Conservation (phyloP, 2,329 filamentous ascomycete species). For the Phoma herbarum region DNA sequence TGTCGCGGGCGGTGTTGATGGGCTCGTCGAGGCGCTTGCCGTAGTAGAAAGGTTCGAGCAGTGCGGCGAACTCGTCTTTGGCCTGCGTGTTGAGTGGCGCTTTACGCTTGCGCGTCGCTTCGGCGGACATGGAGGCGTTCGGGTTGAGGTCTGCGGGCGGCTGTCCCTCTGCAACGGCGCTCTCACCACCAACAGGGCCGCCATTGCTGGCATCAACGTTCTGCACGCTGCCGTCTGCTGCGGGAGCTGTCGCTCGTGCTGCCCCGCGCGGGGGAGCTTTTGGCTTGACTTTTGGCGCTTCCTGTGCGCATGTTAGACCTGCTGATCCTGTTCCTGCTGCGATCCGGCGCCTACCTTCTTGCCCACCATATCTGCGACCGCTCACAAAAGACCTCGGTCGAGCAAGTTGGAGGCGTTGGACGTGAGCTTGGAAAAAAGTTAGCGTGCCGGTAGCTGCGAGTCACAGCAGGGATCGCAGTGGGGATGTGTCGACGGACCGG, state of each 20-base stretch:
- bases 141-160: slow-evolving; percentile 29
- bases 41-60: slow-evolving; percentile 75
- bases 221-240: slow-evolving; percentile 22
- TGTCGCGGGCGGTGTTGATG: slow-evolving; percentile 79
- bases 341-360: slow-evolving; percentile 34
- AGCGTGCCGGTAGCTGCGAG: slow-evolving; percentile 36
- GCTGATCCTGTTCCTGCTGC: background rate
- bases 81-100: slow-evolving; percentile 38
- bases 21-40: slow-evolving; percentile 73
- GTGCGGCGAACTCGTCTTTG: slow-evolving; percentile 66
- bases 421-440: slow-evolving; percentile 38
- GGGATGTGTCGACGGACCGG: slow-evolving; percentile 11
- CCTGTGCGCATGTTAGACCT: slow-evolving; percentile 32
- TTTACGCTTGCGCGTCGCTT: slow-evolving; percentile 41
- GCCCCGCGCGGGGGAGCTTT: slow-evolving; percentile 46
- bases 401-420: slow-evolving; percentile 20
- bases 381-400: slow-evolving; percentile 23
- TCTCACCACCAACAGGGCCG: slow-evolving; percentile 12
- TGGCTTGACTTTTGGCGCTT: slow-evolving; percentile 38
- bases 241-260: slow-evolving; percentile 34
- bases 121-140: slow-evolving; percentile 32
- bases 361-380: slow-evolving; percentile 42
- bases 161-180: slow-evolving; percentile 5
- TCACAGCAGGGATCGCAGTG: slow-evolving; percentile 31
- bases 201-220: slow-evolving; percentile 18